phyloP scores from a whole-genome alignment of 768 basidiomycete species.

The Rhodotorula graminis region DNA sequence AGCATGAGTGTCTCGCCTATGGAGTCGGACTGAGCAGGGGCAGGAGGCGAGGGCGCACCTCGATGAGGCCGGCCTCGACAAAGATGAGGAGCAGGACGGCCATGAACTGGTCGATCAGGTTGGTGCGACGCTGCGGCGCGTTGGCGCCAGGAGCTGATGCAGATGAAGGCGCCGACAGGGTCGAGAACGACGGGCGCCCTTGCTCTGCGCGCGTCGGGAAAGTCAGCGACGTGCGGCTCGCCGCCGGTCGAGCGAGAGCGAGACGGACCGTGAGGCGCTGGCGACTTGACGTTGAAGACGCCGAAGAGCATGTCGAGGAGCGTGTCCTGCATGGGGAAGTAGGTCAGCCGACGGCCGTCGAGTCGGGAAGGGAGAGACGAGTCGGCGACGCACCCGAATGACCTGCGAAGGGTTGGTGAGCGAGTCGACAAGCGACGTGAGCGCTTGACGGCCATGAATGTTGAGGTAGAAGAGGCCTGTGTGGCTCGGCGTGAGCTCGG shows the following conservation, averaged over 20 bases:
- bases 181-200: slow-evolving; percentile 1
- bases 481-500: not conserved
- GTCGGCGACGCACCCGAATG: slow-evolving; percentile 57
- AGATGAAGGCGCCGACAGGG: not conserved
- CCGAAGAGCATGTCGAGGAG: slow-evolving; percentile 92
- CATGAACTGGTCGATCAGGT: slow-evolving; percentile 87
- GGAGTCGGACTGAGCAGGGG: not conserved
- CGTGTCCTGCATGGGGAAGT: slow-evolving; percentile 60
- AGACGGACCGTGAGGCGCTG: slow-evolving; percentile 56
- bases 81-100: slow-evolving; percentile 78
- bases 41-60: slow-evolving; percentile 55
- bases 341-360: too few species aligned
- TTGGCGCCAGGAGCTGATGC: not conserved
- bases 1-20: too few species aligned
- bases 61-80: slow-evolving; percentile 77
- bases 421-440: slow-evolving; percentile 73
- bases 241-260: not conserved
- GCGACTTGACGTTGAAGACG: slow-evolving; percentile 80
- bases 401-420: slow-evolving; percentile 82
- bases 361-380: too few species aligned
- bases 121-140: slow-evolving; percentile 50
- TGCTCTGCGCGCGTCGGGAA: not conserved
- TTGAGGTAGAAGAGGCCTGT: slow-evolving; percentile 86
- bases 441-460: slow-evolving; percentile 78
- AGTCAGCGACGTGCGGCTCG: not conserved